phyloP scores from a whole-genome alignment of 164 flowering plant genomes.

The Nymphaea colorata region DNA sequence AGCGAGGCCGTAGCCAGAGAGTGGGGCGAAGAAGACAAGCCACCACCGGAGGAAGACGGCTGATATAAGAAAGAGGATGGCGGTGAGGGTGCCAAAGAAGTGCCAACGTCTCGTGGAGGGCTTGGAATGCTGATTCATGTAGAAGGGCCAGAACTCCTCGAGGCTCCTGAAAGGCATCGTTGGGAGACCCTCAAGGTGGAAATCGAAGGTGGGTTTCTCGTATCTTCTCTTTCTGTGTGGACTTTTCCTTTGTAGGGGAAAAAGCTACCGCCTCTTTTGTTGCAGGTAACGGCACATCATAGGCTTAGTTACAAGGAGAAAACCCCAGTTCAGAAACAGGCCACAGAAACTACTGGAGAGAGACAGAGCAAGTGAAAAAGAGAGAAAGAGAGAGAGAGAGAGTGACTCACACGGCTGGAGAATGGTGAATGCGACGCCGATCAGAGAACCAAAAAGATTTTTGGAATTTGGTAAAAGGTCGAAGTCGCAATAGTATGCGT shows the following conservation, averaged over 20 bases:
- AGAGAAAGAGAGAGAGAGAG: slow-evolving; percentile 1
- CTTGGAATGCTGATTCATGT: slow-evolving; percentile 83
- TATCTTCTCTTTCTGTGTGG: not conserved
- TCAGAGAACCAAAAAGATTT: too few species aligned
- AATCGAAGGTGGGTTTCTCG: not conserved
- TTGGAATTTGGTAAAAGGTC: too few species aligned
- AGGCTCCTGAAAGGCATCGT: slow-evolving; percentile 74
- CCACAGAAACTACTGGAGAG: not conserved
- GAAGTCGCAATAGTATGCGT: too few species aligned
- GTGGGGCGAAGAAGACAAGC: slow-evolving; percentile 46
- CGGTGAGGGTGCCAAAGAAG: slow-evolving; percentile 54
- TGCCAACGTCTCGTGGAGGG: slow-evolving; percentile 89
- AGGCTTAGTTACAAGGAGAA: not conserved
- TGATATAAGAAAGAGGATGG: slow-evolving; percentile 26
- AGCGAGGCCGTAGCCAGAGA: slow-evolving; percentile 72
- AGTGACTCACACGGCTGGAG: not conserved
- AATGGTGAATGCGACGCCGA: not conserved
- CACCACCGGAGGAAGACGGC: slow-evolving; percentile 61
- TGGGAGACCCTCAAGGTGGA: not conserved
- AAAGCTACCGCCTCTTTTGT: not conserved
- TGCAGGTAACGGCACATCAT: not conserved
- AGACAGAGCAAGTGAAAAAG: not conserved
- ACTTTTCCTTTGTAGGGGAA: not conserved
- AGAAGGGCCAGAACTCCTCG: slow-evolving; percentile 89
- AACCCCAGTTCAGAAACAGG: not conserved